A percentile compares a stretch with the other conserved stretches of the same genome.
Evolutionary conservation across 75 land plant genomes (phyloP).

Genomic region (Sequoia sempervirens): DNA sequence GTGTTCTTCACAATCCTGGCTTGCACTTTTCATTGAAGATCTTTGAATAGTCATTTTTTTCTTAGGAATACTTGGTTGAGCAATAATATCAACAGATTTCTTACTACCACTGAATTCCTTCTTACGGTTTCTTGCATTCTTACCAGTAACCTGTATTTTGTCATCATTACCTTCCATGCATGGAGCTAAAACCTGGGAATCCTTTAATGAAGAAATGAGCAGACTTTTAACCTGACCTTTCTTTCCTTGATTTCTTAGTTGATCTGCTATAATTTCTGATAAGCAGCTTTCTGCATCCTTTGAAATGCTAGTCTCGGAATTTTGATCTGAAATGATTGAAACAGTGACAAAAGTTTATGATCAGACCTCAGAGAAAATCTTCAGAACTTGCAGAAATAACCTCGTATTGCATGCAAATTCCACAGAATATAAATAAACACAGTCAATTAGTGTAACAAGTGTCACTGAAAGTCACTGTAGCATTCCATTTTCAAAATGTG

Average conservation of each 20-base stretch:
- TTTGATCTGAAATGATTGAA: not conserved
- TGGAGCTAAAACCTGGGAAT: not conserved
- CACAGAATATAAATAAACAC: not conserved
- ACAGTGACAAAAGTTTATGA: not conserved
- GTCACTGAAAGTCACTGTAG: not conserved
- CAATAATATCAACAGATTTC: not conserved
- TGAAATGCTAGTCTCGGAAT: not conserved
- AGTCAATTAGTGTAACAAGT: not conserved
- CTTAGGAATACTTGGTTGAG: not conserved
- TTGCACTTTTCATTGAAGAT: not conserved
- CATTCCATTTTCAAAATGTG: not conserved
- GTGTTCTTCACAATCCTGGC: slow-evolving; percentile 4
- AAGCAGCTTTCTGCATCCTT: not conserved
- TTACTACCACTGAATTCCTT: not conserved
- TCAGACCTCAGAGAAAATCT: not conserved
- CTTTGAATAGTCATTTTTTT: not conserved
- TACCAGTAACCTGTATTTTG: not conserved
- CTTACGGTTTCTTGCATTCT: not conserved
- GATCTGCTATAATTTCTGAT: not conserved
- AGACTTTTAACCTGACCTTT: slow-evolving; percentile 6
- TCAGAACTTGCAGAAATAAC: not conserved
- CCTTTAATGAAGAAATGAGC: not conserved
- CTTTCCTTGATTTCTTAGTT: not conserved
- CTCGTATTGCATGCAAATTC: not conserved
- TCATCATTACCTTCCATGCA: not conserved